These are phyloP conservation scores for Dendryphion nanum DNA, from an alignment of 2,329 filamentous ascomycete genomes.

Conservation along the genomic window DNA sequence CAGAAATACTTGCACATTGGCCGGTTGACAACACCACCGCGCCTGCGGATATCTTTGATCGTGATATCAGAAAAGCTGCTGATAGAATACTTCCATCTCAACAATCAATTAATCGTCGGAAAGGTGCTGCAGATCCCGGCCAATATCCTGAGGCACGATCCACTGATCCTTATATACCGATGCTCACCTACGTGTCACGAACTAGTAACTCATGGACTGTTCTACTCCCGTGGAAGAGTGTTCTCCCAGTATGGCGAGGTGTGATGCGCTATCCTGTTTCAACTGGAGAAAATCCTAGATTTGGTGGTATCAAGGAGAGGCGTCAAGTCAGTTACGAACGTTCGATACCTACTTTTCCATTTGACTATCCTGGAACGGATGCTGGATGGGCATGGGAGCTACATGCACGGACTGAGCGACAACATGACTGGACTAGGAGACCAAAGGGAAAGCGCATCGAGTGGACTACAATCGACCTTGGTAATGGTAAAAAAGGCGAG, in stretches of 20 bases:
- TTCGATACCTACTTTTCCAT: constrained; percentile 78
- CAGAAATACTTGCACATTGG: constrained; percentile 66
- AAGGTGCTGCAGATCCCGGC: constrained; percentile 62
- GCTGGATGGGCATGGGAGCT: constrained; percentile 79
- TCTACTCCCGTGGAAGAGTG: constrained; percentile 86
- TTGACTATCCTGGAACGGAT: constrained; percentile 75
- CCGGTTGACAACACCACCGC: constrained; percentile 56
- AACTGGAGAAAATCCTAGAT: constrained; percentile 75
- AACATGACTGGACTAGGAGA: constrained; percentile 68
- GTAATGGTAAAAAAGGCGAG: constrained; percentile 74
- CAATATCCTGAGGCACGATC: constrained; percentile 55
- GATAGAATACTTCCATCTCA: constrained; percentile 69
- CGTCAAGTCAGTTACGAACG: constrained; percentile 81
- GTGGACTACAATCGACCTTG: constrained; percentile 73
- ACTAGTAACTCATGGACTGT: constrained; percentile 69
- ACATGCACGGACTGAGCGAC: constrained; percentile 59
- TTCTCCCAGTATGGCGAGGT: constrained; percentile 80
- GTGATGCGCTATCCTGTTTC: constrained; percentile 79
- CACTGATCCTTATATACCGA: constrained; percentile 73
- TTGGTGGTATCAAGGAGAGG: constrained; percentile 78
- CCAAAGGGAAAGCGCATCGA: constrained; percentile 79
- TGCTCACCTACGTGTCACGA: constrained; percentile 66
- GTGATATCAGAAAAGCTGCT: constrained; percentile 63
- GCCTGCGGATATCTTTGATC: constrained; percentile 64
- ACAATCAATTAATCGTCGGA: constrained; percentile 77